Conservation (phyloP, 2,329 filamentous ascomycete species). For the Fusarium caatingaense region DNA sequence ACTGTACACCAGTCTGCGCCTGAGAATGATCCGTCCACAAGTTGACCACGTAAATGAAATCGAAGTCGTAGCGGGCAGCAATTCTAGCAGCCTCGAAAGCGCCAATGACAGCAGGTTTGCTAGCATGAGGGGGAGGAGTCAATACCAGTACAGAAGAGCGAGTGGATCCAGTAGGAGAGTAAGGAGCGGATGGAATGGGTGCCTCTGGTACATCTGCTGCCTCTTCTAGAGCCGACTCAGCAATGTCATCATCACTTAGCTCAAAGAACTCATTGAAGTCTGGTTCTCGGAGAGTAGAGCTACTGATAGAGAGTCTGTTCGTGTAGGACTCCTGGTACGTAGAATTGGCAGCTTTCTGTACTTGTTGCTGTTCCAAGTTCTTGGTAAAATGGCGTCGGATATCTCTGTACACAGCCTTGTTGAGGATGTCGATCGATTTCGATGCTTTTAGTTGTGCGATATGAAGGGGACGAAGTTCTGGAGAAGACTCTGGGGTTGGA, state of each 20-base stretch:
- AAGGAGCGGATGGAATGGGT: slow-evolving; percentile 33
- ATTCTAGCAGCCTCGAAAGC: slow-evolving; percentile 67
- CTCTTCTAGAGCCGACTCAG: slow-evolving; percentile 54
- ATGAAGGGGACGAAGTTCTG: slow-evolving; percentile 48
- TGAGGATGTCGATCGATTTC: slow-evolving; percentile 46
- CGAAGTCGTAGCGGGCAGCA: slow-evolving; percentile 66
- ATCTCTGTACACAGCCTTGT: slow-evolving; percentile 43
- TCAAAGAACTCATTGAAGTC: slow-evolving; percentile 65
- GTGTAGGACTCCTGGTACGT: slow-evolving; percentile 48
- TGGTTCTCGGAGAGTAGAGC: slow-evolving; percentile 61
- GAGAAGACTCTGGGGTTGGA: slow-evolving; percentile 52
- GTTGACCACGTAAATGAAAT: slow-evolving; percentile 69
- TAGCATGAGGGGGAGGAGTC: slow-evolving; percentile 59
- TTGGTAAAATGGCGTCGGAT: slow-evolving; percentile 46
- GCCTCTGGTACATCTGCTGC: slow-evolving; percentile 19
- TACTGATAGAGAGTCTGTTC: slow-evolving; percentile 44
- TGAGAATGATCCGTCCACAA: slow-evolving; percentile 60
- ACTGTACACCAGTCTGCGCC: slow-evolving; percentile 4
- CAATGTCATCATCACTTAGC: slow-evolving; percentile 68
- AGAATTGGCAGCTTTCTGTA: slow-evolving; percentile 47
- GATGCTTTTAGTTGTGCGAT: slow-evolving; percentile 46
- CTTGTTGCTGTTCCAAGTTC: slow-evolving; percentile 40
- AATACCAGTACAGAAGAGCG: slow-evolving; percentile 55
- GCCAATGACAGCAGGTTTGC: slow-evolving; percentile 58
- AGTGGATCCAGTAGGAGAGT: slow-evolving; percentile 40